Evolutionary conservation across 1,139 yeast species (phyloP).

Genomic region (Candida pseudoviswanathii): DNA sequence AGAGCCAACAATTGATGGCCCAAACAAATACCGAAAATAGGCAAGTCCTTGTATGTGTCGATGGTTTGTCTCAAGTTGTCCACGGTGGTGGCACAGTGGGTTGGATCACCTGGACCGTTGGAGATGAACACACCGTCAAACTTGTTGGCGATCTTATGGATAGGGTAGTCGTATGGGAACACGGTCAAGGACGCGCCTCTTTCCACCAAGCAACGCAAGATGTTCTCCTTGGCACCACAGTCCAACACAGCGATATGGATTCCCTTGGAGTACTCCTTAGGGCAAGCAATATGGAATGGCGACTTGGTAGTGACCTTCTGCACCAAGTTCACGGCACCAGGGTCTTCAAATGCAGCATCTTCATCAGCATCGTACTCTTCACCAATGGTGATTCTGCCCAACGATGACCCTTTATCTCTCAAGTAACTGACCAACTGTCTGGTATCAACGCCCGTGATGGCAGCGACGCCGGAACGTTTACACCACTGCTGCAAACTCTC

Average conservation of each 20-base stretch:
- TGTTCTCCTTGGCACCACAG: slow-evolving; percentile 98
- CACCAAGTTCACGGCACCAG: slow-evolving; percentile 88
- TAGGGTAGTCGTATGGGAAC: slow-evolving; percentile 92
- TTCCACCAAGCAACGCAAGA: slow-evolving; percentile 85
- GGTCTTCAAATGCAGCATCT: slow-evolving; percentile 90
- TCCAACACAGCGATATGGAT: slow-evolving; percentile 90
- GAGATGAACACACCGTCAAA: slow-evolving; percentile 95
- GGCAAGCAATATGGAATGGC: slow-evolving; percentile 83
- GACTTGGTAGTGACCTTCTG: slow-evolving; percentile 94
- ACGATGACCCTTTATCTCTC: slow-evolving; percentile 93
- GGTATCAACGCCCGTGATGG: slow-evolving; percentile 95
- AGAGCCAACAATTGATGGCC: slow-evolving; percentile 96
- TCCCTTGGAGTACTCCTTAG: slow-evolving; percentile 56
- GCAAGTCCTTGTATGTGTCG: slow-evolving; percentile 64
- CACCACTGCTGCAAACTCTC: slow-evolving; percentile 96
- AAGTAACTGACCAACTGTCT: slow-evolving; percentile 89
- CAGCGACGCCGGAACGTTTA: slow-evolving; percentile 93
- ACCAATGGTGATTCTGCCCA: slow-evolving; percentile 87
- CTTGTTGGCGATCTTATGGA: slow-evolving; percentile 85
- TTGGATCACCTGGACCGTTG: slow-evolving; percentile 99
- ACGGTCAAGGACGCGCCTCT: slow-evolving; percentile 97
- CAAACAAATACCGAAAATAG: slow-evolving; percentile 94
- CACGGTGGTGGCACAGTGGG: slow-evolving; percentile 84
- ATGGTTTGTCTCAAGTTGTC: slow-evolving; percentile 73
- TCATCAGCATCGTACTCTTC: slow-evolving; percentile 90